phyloP scores from a whole-genome alignment of 495 filamentous ascomycete species.

The Penicillium bovifimosum region DNA sequence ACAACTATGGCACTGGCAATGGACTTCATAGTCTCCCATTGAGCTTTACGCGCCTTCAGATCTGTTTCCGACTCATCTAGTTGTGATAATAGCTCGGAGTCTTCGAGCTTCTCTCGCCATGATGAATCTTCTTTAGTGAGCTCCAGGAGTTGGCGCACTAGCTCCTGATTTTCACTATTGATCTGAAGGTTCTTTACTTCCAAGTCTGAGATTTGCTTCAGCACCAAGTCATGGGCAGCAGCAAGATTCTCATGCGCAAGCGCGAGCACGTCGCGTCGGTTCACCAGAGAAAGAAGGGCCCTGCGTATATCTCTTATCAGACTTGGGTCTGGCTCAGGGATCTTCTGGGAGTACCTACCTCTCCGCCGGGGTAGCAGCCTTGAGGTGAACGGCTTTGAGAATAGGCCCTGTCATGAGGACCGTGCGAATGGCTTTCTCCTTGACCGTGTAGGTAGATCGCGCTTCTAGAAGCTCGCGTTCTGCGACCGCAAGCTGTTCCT shows the following conservation, averaged over 20 bases:
- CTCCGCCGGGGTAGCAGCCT: conserved; percentile 59
- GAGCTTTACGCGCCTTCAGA: conserved; percentile 50
- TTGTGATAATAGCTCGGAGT: conserved; percentile 46
- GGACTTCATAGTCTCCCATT: conserved; percentile 70
- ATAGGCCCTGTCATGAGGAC: conserved; percentile 66
- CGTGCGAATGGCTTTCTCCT: conserved; percentile 58
- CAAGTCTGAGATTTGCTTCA: conserved; percentile 44
- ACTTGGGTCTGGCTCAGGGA: neutral
- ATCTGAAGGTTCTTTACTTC: conserved; percentile 52
- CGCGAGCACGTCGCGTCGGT: conserved; percentile 61
- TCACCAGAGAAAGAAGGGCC: conserved; percentile 57
- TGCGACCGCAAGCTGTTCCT: conserved; percentile 47
- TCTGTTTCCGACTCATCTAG: conserved; percentile 53
- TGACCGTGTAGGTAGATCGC: conserved; percentile 60
- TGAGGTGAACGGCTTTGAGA: conserved; percentile 69
- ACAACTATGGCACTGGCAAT: conserved; percentile 68
- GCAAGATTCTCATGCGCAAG: conserved; percentile 53
- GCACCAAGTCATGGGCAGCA: conserved; percentile 41
- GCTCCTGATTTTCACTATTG: conserved; percentile 54
- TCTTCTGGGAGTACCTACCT: conserved; percentile 42
- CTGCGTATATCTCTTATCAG: conserved; percentile 33
- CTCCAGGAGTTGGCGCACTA: conserved; percentile 54
- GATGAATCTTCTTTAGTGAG: conserved; percentile 53
- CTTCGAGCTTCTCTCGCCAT: conserved; percentile 45
- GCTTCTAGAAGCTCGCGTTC: conserved; percentile 64